Base-by-base conservation (phyloP, 2,329 filamentous ascomycete species). In the Periconia sp. region DNA sequence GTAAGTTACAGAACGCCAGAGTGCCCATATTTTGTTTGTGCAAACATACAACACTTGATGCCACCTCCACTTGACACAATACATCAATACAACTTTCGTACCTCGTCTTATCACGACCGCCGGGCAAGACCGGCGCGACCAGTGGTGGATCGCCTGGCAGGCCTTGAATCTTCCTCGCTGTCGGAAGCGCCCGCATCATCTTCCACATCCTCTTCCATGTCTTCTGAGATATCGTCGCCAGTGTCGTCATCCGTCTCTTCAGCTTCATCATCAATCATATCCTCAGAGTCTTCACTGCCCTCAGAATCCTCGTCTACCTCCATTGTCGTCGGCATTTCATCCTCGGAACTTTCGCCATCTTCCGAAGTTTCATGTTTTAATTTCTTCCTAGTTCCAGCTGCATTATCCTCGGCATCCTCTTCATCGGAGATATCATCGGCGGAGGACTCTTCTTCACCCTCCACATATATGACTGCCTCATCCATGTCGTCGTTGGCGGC, bases 391-490 rank as follows among this genome's bases (percentile, higher is more conserved):
- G 11, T n/a, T 11, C 33, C 33, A 37, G 33, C 13, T 5, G 33
- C 33, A 37, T 13, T 37, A n/a, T 37, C 33, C n/a, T 30, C 53
- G 8, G 59, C 55, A 41, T 58, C 55, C n/a, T 52, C 60, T 6
- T 59, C 58, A 2, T 59, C 54, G 5, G 82, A 79, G 33, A 77
- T 76, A 52, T 74, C 76, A 35, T 78, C 77, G 27, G 71, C 74
- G 2, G 66, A 75, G 18, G 82, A 79, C 31, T 86, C 82, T 30
- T 88, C 86, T 64, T 92, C 83, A 1, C 90, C 92, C 72, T 97
- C 92, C 1, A 97, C 90, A 70, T 94, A 96, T 49, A 96, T 88
- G 5, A 95, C 82, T 18, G 82, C 85, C 58, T 91, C 87, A 40
- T 88, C 86, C 8, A 89, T 82, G 3, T 84, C 80, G 11, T 81